phyloP scores from a whole-genome alignment of 345 rosid genomes.

The Acer campestre region DNA sequence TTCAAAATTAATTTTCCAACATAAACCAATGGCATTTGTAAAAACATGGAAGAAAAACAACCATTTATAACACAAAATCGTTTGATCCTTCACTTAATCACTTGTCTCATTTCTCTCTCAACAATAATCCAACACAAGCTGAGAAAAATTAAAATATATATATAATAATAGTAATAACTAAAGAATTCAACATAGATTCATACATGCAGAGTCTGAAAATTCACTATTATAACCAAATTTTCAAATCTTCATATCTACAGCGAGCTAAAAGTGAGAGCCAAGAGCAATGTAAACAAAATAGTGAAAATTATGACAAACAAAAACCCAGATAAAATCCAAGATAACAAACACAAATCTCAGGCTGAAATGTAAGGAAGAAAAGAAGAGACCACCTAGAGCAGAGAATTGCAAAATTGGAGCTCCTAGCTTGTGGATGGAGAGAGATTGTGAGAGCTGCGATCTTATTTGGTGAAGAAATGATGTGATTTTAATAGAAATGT shows the following conservation, averaged over 20 bases:
- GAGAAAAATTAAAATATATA: no score
- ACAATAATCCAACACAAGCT: background rate
- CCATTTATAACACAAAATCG: background rate
- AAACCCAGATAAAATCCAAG: no score
- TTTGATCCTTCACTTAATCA: background rate
- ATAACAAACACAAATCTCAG: no score
- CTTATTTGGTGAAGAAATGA: no score
- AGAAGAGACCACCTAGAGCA: background rate
- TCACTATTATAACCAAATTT: background rate
- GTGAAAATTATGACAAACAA: background rate
- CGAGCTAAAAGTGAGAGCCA: slow-evolving; percentile 12
- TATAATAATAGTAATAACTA: background rate
- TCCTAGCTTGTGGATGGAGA: no score
- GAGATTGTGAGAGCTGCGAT: background rate
- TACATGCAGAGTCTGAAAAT: background rate
- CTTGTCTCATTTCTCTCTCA: background rate
- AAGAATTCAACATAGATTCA: background rate
- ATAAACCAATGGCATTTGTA: background rate
- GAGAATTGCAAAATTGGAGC: background rate
- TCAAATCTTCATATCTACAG: background rate
- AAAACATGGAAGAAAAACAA: background rate
- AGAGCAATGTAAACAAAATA: background rate
- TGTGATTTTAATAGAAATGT: background rate
- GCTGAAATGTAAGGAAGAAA: background rate
- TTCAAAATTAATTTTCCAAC: background rate